Base-by-base conservation (phyloP, 106 monocot genomes). In the Dioscorea alata region DNA sequence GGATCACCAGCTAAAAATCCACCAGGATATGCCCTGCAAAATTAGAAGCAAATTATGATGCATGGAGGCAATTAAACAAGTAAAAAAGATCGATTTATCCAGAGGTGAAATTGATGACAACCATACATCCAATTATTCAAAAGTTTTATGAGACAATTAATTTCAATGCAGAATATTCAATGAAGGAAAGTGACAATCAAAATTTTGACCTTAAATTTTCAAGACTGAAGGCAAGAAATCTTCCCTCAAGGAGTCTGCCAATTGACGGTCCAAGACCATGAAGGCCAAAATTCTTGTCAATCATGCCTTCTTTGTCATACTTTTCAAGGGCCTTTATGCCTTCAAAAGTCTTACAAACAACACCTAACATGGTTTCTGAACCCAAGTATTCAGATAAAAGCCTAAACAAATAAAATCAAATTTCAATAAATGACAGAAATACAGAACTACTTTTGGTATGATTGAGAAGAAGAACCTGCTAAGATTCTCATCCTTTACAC, bases 261-360 rank as follows among this genome's bases (percentile, higher is more conserved):
- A 95, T 70, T 35, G 79, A 67, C 50, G 69, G 64, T 9, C 86
- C 88, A 33, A 95, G 65, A 76, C 85, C 84, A 86, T 91, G 85
- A 60, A 95, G 75, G 48, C 95, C 95, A 72, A 64, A n/a, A 81
- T 31, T 85, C 61, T 61, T 76, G 67, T 88, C 79, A 67, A 95
- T 75, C 56, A 67, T 80, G 61, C 86, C 91, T 59, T 88, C 76
- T 33, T 75, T 78, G 59, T 82, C 83, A 75, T 91, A 91, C 54
- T 51, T 73, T 65, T 95, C 95, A 74, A 95, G 85, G 61, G 72
- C 88, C 75, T 78, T 86, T 68, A 91, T 72, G 71, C 86, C 91
- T 80, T 88, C 81, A 72, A 73, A 75, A 68, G 85, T 88, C 69
- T 86, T 95, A 83, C 95, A 95, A 69, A 95, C 95, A 67, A 95